Conservation (phyloP, 768 basidiomycete genomes). For the Tricholoma sp. region DNA sequence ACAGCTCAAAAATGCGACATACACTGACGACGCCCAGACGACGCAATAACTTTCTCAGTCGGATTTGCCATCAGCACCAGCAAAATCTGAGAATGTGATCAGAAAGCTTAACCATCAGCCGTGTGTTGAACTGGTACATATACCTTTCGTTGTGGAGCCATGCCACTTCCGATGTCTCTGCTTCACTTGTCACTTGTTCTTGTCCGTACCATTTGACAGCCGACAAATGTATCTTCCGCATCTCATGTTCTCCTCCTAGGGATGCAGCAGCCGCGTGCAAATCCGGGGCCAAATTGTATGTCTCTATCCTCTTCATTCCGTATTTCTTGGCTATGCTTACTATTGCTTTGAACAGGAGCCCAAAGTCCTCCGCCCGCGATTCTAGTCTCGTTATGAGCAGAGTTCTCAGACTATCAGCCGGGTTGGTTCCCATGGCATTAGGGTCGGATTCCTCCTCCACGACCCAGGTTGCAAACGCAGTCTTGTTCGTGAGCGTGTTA, state of each 20-base stretch:
- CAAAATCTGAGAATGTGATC: too few relatives aligned
- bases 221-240: constrained; percentile 4
- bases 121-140: too few relatives aligned
- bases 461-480: constrained; percentile 39
- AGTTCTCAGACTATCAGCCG: constrained; percentile 12
- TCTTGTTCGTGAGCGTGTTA: background rate
- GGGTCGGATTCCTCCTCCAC: constrained; percentile 27
- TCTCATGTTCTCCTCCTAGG: constrained; percentile 24
- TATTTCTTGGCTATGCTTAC: constrained; percentile 28
- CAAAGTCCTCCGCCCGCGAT: constrained; percentile 24
- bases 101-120: constrained; percentile 2
- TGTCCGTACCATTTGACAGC: too few relatives aligned
- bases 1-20: too few relatives aligned
- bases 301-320: constrained; percentile 26
- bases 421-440: constrained; percentile 10
- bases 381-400: constrained; percentile 43
- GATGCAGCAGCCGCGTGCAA: constrained; percentile 17
- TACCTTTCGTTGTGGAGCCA: constrained; percentile 51
- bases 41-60: too few relatives aligned
- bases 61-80: too few relatives aligned
- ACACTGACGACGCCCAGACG: too few relatives aligned
- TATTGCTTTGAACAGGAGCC: constrained; percentile 23
- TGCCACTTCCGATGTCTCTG: constrained; percentile 22
- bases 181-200: constrained; percentile 12
- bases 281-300: constrained; percentile 12